Percentiles rank a stretch among this genome's conserved stretches.
Evolutionary conservation across 306 rosid species (phyloP).

Genomic region (Gleditsia sinensis): DNA sequence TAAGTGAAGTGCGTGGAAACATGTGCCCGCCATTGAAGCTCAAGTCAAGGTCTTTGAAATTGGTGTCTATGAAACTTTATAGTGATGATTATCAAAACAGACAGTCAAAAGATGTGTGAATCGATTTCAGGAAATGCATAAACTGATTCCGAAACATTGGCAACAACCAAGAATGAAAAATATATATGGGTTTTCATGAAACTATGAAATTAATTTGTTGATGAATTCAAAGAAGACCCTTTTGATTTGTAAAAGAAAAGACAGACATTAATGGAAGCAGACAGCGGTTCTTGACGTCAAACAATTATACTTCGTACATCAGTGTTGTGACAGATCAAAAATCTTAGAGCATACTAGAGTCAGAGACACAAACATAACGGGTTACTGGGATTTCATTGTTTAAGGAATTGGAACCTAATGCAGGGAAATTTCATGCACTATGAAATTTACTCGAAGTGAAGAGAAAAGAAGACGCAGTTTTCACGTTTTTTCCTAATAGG

Average conservation of each 20-base stretch:
- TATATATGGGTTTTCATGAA: slow-evolving; percentile 47
- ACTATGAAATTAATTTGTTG: slow-evolving; percentile 35
- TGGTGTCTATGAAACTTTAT: background rate
- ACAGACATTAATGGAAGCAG: slow-evolving; percentile 26
- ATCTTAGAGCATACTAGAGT: background rate
- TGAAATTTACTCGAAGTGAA: background rate
- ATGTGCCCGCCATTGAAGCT: slow-evolving; percentile 69
- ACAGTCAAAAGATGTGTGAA: slow-evolving; percentile 65
- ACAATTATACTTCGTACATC: slow-evolving; percentile 3
- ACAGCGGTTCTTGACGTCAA: slow-evolving; percentile 14
- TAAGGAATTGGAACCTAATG: slow-evolving; percentile 38
- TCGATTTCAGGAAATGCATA: slow-evolving; percentile 78
- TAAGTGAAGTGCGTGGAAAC: slow-evolving; percentile 62
- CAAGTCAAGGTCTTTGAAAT: background rate
- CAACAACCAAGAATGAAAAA: slow-evolving; percentile 36
- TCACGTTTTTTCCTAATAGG: slow-evolving; percentile 61
- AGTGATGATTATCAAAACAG: slow-evolving; percentile 34
- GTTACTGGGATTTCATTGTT: slow-evolving; percentile 47
- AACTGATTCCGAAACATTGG: slow-evolving; percentile 83
- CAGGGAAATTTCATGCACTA: slow-evolving; percentile 44
- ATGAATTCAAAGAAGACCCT: slow-evolving; percentile 37
- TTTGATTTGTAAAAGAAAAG: no score
- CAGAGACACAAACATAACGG: slow-evolving; percentile 12
- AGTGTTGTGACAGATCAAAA: slow-evolving; percentile 33
- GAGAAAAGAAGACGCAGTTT: slow-evolving; percentile 41